Percentiles rank a stretch among this genome's conserved stretches.
Evolutionary conservation across 176 grass and related monocot species (phyloP).

Genomic region (Panicum miliaceum): DNA sequence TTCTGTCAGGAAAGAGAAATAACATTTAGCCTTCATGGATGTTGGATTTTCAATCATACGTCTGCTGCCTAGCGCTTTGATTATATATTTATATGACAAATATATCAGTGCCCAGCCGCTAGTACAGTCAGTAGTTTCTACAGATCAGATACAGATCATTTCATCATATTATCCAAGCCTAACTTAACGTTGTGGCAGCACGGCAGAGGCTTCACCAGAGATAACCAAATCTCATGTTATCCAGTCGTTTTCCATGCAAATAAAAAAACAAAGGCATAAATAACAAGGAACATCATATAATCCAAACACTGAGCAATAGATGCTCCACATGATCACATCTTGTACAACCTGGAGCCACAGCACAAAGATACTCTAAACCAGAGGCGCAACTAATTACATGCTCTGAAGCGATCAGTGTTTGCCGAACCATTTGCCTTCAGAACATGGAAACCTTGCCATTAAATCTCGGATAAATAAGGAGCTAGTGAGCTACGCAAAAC

Average conservation of each 20-base stretch:
- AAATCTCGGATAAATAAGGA: neutral
- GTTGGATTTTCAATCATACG: no score
- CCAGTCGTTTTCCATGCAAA: neutral
- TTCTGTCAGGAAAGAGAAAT: no score
- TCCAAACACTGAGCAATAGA: neutral
- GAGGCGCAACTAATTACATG: constrained; percentile 23
- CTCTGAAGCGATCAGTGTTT: neutral
- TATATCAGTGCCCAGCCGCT: no score
- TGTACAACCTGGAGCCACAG: neutral
- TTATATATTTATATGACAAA: no score
- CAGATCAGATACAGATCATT: no score
- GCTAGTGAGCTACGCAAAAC: neutral
- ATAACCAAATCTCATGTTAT: neutral
- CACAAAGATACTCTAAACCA: neutral
- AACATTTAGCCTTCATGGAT: no score
- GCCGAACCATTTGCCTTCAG: neutral
- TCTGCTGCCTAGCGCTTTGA: no score
- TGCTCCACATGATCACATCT: constrained; percentile 17
- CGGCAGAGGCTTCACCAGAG: no score
- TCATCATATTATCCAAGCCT: no score
- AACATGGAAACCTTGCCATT: neutral
- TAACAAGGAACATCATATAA: constrained; percentile 8
- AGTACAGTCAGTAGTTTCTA: no score
- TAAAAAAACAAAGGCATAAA: neutral
- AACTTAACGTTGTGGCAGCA: no score